phyloP scores from a whole-genome alignment of 768 basidiomycete species.

The Podaxis carcinomalis region DNA sequence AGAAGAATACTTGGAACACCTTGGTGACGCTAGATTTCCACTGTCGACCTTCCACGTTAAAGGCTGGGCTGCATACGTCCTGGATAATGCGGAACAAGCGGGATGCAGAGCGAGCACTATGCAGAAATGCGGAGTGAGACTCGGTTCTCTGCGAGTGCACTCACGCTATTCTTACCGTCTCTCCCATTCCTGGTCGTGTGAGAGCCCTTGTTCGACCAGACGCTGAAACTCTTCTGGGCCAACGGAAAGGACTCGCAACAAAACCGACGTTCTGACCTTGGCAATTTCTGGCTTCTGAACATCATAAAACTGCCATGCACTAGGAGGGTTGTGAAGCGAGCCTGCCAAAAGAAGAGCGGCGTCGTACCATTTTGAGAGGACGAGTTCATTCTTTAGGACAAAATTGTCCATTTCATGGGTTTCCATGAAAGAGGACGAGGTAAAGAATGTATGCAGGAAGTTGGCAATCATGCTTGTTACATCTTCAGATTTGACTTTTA shows the following conservation, averaged over 20 bases:
- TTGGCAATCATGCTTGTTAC: conserved; percentile 51
- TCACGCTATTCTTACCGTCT: conserved; percentile 35
- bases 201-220: conserved; percentile 39
- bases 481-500: conserved; percentile 43
- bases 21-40: conserved; percentile 61
- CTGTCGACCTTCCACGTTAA: conserved; percentile 59
- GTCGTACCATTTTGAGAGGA: conserved; percentile 57
- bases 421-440: conserved; percentile 56
- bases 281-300: conserved; percentile 55
- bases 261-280: conserved; percentile 46
- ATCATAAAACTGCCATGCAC: conserved; percentile 67
- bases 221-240: conserved; percentile 59
- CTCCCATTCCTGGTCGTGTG: conserved; percentile 39
- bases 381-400: conserved; percentile 54
- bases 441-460: conserved; percentile 59
- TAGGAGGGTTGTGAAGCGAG: conserved; percentile 21
- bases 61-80: conserved; percentile 60
- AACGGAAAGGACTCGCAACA: conserved; percentile 58
- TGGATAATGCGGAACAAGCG: conserved; percentile 62
- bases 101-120: conserved; percentile 30
- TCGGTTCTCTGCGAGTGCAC: neutral
- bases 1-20: conserved; percentile 59
- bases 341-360: neutral
- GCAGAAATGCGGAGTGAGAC: neutral
- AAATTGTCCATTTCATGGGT: conserved; percentile 72